Evolutionary conservation across 345 rosid genomes (phyloP).

Genomic region (Odontarrhena argentea): DNA sequence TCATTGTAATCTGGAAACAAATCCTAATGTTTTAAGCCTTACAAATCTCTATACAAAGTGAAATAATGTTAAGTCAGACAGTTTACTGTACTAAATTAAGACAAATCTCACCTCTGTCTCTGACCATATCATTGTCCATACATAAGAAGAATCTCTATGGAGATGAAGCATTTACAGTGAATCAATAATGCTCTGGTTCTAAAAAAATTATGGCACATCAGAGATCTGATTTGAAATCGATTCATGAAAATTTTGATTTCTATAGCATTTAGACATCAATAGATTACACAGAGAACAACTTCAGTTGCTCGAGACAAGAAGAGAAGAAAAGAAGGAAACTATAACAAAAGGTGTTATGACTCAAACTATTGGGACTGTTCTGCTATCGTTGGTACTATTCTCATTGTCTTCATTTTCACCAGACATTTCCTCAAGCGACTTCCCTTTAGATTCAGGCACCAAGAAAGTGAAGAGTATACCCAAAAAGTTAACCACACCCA

Average conservation of each 20-base stretch:
- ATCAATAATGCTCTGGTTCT: not conserved
- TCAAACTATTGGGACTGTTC: slow-evolving; percentile 41
- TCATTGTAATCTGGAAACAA: no score
- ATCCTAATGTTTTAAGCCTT: no score
- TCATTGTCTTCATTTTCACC: slow-evolving; percentile 45
- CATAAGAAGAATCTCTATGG: not conserved
- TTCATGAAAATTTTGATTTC: not conserved
- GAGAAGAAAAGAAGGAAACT: not conserved
- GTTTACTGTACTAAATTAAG: no score
- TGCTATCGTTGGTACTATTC: slow-evolving; percentile 13
- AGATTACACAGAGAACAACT: not conserved
- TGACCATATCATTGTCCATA: not conserved
- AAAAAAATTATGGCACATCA: not conserved
- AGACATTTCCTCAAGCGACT: slow-evolving; percentile 42
- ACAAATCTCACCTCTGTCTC: no score
- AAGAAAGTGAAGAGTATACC: slow-evolving; percentile 45
- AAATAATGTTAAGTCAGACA: no score
- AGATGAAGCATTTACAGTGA: not conserved
- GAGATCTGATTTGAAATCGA: not conserved
- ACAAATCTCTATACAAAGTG: no score
- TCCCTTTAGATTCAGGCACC: slow-evolving; percentile 46
- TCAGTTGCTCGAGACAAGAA: not conserved
- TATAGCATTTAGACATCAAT: slow-evolving; percentile 1
- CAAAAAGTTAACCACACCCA: slow-evolving; percentile 59
- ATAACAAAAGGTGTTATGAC: slow-evolving; percentile 12